These are phyloP conservation scores for Calvatia gigantea DNA, from an alignment of 768 basidiomycete species.

Conservation along the genomic window DNA sequence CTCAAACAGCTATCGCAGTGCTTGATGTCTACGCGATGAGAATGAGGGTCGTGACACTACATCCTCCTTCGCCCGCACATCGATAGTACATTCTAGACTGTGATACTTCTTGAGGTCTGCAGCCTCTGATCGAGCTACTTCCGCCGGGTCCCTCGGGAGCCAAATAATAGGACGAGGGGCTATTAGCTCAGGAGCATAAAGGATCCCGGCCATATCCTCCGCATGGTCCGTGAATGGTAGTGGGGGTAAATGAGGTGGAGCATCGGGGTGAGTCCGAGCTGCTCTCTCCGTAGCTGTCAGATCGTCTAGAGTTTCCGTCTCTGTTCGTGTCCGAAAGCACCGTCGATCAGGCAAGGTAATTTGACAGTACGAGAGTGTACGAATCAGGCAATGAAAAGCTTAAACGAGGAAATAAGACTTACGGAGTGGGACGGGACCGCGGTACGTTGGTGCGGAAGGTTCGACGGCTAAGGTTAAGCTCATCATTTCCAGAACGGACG, in stretches of 20 bases:
- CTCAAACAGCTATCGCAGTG: conserved; percentile 16
- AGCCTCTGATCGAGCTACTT: conserved; percentile 72
- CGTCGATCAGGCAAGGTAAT: not conserved
- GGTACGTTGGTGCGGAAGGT: conserved; percentile 52
- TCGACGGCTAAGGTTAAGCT: conserved; percentile 70
- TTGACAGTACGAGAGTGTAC: conserved; percentile 8
- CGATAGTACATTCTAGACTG: conserved; percentile 64
- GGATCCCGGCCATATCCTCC: conserved; percentile 70
- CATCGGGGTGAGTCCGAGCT: conserved; percentile 74
- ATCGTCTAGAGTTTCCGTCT: conserved; percentile 79
- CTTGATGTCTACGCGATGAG: conserved; percentile 24
- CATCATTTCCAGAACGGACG: conserved; percentile 85
- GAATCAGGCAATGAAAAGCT: conserved; percentile 3
- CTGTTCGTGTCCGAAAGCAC: conserved; percentile 27
- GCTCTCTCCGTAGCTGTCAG: conserved; percentile 75
- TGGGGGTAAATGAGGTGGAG: conserved; percentile 68
- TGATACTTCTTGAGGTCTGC: conserved; percentile 75
- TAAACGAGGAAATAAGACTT: conserved; percentile 26
- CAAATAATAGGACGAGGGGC: conserved; percentile 79
- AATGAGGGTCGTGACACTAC: conserved; percentile 33
- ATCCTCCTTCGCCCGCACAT: conserved; percentile 58
- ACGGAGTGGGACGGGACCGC: conserved; percentile 68
- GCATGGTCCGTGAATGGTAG: conserved; percentile 72
- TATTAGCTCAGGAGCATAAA: conserved; percentile 80
- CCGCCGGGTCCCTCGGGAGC: conserved; percentile 77